Conservation (phyloP, 495 filamentous ascomycete species). For the Neurospora discreta region DNA sequence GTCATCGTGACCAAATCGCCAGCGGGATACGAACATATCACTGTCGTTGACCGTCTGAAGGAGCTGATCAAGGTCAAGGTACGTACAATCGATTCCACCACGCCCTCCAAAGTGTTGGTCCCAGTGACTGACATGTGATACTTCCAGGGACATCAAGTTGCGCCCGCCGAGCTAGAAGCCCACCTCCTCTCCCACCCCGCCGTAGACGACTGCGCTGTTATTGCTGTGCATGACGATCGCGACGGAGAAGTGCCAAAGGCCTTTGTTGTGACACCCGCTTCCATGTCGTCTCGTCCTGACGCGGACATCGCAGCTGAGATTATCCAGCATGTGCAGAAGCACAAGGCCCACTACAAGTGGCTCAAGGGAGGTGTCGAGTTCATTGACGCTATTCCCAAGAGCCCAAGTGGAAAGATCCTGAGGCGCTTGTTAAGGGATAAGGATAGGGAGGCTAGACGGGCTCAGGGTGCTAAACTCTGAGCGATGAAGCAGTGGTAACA, state of each 20-base stretch:
- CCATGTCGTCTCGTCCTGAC: constrained; percentile 44
- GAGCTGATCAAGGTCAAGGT: constrained; percentile 93
- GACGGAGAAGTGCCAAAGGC: constrained; percentile 83
- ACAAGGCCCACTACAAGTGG: constrained; percentile 86
- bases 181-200: constrained; percentile 73
- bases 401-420: constrained; percentile 87
- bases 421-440: constrained; percentile 67
- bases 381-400: constrained; percentile 68
- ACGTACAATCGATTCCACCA: constrained; percentile 9
- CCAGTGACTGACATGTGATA: neutral
- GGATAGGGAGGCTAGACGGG: constrained; percentile 58
- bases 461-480: constrained; percentile 43
- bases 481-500: neutral
- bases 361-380: constrained; percentile 78
- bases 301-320: constrained; percentile 49
- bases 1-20: constrained; percentile 55
- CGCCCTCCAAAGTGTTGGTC: neutral
- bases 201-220: constrained; percentile 77
- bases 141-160: constrained; percentile 71
- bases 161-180: constrained; percentile 83
- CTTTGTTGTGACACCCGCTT: constrained; percentile 64
- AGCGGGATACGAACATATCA: constrained; percentile 61
- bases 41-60: constrained; percentile 83
- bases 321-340: constrained; percentile 62
- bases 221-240: constrained; percentile 61